phyloP scores from a whole-genome alignment of 768 basidiomycete genomes.

The Auriscalpium orientale region DNA sequence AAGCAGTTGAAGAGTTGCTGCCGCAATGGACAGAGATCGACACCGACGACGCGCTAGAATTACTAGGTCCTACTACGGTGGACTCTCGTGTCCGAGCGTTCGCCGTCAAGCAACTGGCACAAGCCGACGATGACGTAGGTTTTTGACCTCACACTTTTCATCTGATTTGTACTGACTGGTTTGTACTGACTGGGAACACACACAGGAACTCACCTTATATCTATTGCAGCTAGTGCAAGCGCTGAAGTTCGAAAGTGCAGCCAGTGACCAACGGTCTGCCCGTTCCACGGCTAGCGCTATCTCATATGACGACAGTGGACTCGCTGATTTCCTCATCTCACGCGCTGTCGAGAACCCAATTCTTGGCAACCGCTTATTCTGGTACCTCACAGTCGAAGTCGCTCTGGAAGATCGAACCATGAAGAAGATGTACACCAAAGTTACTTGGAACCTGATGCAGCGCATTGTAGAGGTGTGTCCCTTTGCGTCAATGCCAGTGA shows the following conservation, averaged over 20 bases:
- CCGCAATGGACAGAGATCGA: conserved; percentile 98
- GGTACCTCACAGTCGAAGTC: conserved; percentile 98
- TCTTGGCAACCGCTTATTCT: conserved; percentile 87
- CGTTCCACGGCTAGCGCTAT: conserved; percentile 65
- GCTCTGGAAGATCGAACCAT: conserved; percentile 59
- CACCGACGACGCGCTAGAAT: conserved; percentile 91
- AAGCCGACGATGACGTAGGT: conserved; percentile 91
- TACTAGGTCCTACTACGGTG: conserved; percentile 83
- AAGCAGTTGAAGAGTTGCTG: conserved; percentile 91
- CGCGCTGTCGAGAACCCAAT: conserved; percentile 78
- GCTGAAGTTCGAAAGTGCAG: conserved; percentile 87
- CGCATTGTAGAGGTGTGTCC: conserved; percentile 72
- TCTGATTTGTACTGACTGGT: not conserved
- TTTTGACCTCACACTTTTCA: not conserved
- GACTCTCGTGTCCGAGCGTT: conserved; percentile 91
- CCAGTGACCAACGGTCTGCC: conserved; percentile 69
- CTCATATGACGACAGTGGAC: conserved; percentile 85
- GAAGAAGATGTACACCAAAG: conserved; percentile 29
- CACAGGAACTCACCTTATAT: conserved; percentile 85
- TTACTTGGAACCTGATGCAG: conserved; percentile 82
- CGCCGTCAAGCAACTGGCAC: conserved; percentile 83
- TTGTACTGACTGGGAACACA: not conserved
- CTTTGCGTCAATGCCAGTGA: too few species aligned
- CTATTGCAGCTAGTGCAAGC: conserved; percentile 95
- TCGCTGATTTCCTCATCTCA: conserved; percentile 86